Conservation (phyloP, 768 basidiomycete genomes). For the Pleurotus eryngii region DNA sequence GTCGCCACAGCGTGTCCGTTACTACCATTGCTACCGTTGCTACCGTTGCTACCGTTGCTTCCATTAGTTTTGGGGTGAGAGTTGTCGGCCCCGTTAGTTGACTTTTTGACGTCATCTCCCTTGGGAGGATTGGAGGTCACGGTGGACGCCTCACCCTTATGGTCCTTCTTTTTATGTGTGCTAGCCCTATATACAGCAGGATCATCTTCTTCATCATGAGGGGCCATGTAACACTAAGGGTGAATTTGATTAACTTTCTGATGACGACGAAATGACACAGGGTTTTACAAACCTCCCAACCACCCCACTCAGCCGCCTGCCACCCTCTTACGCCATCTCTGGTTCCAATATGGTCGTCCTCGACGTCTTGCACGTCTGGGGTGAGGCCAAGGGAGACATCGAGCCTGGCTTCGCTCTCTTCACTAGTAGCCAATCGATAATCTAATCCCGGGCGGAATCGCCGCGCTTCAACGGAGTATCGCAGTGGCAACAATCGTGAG, state of each 20-base stretch:
- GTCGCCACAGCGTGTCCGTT: background rate
- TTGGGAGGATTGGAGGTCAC: slow-evolving; percentile 3
- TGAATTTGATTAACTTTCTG: background rate
- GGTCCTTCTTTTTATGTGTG: slow-evolving; percentile 35
- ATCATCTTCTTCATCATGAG: slow-evolving; percentile 92
- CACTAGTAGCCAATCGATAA: slow-evolving; percentile 90
- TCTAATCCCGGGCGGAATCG: slow-evolving; percentile 91
- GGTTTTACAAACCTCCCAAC: slow-evolving; percentile 73
- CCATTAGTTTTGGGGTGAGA: background rate
- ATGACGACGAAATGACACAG: slow-evolving; percentile 1
- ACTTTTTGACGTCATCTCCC: slow-evolving; percentile 3
- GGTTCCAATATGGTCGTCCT: slow-evolving; percentile 20
- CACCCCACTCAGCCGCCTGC: slow-evolving; percentile 80
- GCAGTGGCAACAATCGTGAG: slow-evolving; percentile 67
- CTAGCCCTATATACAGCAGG: slow-evolving; percentile 87
- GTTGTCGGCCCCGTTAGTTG: background rate
- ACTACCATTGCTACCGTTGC: slow-evolving; percentile 1
- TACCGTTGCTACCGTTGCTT: background rate
- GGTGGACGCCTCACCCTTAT: slow-evolving; percentile 18
- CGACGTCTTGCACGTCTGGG: slow-evolving; percentile 46
- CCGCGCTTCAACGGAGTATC: slow-evolving; percentile 74
- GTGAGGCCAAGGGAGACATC: slow-evolving; percentile 88
- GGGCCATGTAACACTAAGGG: slow-evolving; percentile 86
- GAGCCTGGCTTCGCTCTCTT: slow-evolving; percentile 75
- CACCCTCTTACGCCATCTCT: slow-evolving; percentile 41